Conservation (phyloP, 139 green algal genomes). For the Tetraselmis chui region DNA sequence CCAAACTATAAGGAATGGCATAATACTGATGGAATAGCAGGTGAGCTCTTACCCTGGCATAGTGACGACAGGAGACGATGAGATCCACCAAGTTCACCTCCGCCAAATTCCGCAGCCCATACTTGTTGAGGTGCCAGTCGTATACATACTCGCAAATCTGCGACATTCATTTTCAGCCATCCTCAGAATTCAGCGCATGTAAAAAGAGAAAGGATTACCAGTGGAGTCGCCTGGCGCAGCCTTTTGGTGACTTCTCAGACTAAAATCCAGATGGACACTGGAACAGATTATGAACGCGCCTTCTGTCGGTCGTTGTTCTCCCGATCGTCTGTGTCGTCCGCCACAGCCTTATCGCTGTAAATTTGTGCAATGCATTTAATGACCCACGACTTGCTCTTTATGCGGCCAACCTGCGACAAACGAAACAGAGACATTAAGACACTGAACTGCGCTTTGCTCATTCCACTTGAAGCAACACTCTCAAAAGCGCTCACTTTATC, state of each 20-base stretch:
- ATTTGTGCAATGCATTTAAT: slow-evolving; percentile 14
- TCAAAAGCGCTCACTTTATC: too few species aligned
- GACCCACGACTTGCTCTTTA: slow-evolving; percentile 9
- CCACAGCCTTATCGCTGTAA: slow-evolving; percentile 12
- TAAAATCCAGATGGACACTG: too few species aligned
- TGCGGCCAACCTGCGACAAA: slow-evolving; percentile 7
- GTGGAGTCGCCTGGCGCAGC: too few species aligned
- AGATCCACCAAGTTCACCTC: slow-evolving; percentile 50
- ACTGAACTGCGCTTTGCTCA: not conserved
- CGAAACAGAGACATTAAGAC: too few species aligned
- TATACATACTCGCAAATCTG: slow-evolving; percentile 39
- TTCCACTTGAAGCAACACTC: not conserved
- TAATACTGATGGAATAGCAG: too few species aligned
- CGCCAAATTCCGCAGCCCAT: slow-evolving; percentile 46
- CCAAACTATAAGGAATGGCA: too few species aligned
- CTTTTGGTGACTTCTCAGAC: too few species aligned
- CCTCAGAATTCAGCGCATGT: too few species aligned
- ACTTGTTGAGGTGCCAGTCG: slow-evolving; percentile 55
- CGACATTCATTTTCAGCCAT: too few species aligned
- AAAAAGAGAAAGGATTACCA: too few species aligned
- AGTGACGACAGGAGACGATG: slow-evolving; percentile 32
- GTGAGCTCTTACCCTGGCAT: slow-evolving; percentile 16
- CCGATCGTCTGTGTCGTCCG: not conserved
- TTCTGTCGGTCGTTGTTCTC: not conserved
- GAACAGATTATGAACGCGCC: too few species aligned